These are phyloP conservation scores for Parastagonospora avenae DNA, from an alignment of 2,329 filamentous ascomycete genomes.

Conservation along the genomic window DNA sequence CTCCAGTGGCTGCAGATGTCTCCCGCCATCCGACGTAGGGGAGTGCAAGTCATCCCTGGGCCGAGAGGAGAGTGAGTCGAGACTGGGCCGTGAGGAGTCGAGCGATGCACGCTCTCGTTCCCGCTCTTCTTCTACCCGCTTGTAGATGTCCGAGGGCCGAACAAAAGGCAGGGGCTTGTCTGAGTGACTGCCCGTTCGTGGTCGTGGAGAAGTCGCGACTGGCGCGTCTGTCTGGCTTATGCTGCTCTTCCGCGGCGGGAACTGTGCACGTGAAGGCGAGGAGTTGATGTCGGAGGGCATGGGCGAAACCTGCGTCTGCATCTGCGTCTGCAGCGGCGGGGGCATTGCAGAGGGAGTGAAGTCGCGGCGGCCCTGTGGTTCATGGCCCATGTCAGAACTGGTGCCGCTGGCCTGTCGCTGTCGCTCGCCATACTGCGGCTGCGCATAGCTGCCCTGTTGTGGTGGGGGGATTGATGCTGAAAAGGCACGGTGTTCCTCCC, in stretches of 20 bases:
- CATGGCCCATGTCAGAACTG: conserved; percentile 40
- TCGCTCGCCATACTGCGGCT: conserved; percentile 17
- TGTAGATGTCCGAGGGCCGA: conserved; percentile 78
- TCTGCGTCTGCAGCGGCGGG: conserved; percentile 53
- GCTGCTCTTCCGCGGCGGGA: conserved; percentile 68
- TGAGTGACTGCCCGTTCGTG: conserved; percentile 40
- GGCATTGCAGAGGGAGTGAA: conserved; percentile 60
- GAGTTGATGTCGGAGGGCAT: conserved; percentile 38
- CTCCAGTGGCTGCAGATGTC: conserved; percentile 49
- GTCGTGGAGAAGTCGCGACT: conserved; percentile 28
- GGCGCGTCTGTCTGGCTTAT: conserved; percentile 52
- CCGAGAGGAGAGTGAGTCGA: conserved; percentile 55
- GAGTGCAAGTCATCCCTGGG: conserved; percentile 27
- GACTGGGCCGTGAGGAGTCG: conserved; percentile 62
- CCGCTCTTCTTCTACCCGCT: conserved; percentile 69
- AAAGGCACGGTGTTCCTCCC: conserved; percentile 60
- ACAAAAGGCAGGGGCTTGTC: conserved; percentile 67
- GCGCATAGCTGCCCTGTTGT: conserved; percentile 17
- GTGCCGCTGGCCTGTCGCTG: conserved; percentile 31
- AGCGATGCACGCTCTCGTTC: conserved; percentile 61
- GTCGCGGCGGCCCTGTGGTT: conserved; percentile 51
- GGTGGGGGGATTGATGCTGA: conserved; percentile 41
- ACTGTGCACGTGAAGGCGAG: conserved; percentile 48
- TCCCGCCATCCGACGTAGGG: conserved; percentile 25
- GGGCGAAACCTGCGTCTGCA: conserved; percentile 49